phyloP scores from a whole-genome alignment of 2,329 filamentous ascomycete genomes.

The Emergomyces pasteurianus region DNA sequence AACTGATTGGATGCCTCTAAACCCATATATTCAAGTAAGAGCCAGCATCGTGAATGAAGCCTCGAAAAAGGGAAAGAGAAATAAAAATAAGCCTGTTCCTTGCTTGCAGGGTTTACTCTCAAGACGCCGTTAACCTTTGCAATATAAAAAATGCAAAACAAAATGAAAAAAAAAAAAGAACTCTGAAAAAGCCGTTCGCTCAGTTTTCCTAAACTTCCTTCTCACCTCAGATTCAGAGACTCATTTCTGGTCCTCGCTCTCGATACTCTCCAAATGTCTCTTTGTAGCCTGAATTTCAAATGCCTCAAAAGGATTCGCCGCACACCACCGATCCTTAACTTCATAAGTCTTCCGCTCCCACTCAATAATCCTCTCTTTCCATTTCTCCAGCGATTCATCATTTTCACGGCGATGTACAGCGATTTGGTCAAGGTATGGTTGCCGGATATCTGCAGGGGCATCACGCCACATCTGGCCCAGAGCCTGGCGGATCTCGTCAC shows the following conservation, averaged over 20 bases:
- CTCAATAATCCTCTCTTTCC: conserved; percentile 56
- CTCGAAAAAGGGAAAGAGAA: neutral
- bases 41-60: neutral
- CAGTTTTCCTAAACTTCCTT: conserved; percentile 1
- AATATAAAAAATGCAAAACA: neutral
- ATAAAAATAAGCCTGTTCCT: no score
- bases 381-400: conserved; percentile 51
- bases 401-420: conserved; percentile 58
- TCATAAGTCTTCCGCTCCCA: conserved; percentile 30
- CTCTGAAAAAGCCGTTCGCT: neutral
- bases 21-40: neutral
- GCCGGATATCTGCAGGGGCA: conserved; percentile 54
- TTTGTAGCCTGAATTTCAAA: conserved; percentile 6
- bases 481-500: conserved; percentile 68
- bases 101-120: no score
- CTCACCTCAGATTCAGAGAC: neutral
- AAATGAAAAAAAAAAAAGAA: no score
- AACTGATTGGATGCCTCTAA: neutral
- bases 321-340: conserved; percentile 31
- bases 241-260: neutral
- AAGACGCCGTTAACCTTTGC: no score
- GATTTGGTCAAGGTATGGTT: conserved; percentile 66
- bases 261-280: neutral
- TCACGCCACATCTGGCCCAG: conserved; percentile 88
- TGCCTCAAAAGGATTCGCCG: conserved; percentile 24